Evolutionary conservation across 495 filamentous ascomycete genomes (phyloP).

Genomic region (Annulohypoxylon nitens): DNA sequence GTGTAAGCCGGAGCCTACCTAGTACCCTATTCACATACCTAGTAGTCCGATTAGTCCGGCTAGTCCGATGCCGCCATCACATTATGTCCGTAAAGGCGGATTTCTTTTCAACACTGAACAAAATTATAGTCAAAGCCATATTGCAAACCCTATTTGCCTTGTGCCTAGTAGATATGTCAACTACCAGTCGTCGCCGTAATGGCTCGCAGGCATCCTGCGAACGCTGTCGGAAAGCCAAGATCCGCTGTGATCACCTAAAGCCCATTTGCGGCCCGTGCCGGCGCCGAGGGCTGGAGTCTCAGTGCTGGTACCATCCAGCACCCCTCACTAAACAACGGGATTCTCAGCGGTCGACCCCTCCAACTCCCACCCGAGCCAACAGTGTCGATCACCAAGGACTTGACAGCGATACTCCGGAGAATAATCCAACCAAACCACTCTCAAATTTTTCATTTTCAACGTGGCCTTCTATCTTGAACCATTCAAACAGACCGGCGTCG

Average conservation of each 20-base stretch:
- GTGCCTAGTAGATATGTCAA: too few relatives aligned
- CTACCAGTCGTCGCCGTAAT: too few relatives aligned
- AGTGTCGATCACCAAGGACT: not conserved
- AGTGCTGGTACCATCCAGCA: conserved; percentile 26
- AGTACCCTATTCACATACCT: too few relatives aligned
- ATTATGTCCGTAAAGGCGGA: too few relatives aligned
- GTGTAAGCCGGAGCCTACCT: too few relatives aligned
- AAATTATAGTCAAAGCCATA: too few relatives aligned
- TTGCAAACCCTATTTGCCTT: too few relatives aligned
- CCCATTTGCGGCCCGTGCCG: conserved; percentile 15
- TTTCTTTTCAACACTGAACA: too few relatives aligned
- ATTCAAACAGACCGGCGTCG: not conserved
- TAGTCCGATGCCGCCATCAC: too few relatives aligned
- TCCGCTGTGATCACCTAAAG: conserved; percentile 13
- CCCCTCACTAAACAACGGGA: conserved; percentile 19
- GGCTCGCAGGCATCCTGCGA: conserved; percentile 20
- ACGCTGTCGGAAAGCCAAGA: conserved; percentile 24
- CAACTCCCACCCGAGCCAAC: not conserved
- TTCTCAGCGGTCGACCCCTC: not conserved
- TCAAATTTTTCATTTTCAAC: not conserved
- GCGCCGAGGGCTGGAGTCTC: conserved; percentile 15
- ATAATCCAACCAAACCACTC: not conserved
- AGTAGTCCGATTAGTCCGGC: too few relatives aligned
- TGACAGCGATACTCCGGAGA: not conserved
- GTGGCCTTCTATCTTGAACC: conserved; percentile 5